Base-by-base conservation (phyloP, 148 eudicot genomes). In the Hydrangea macrophylla region DNA sequence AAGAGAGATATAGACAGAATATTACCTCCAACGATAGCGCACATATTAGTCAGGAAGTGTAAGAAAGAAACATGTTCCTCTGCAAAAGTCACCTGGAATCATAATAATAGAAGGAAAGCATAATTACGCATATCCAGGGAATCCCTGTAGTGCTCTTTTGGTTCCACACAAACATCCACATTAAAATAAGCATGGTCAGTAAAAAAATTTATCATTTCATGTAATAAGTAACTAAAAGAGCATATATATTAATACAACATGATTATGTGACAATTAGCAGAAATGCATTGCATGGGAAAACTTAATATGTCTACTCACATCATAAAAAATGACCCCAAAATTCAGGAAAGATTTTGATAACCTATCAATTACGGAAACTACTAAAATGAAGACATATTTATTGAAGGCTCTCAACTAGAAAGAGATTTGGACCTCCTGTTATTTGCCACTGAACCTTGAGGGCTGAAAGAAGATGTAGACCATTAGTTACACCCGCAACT, bases 11-110 rank as follows among this genome's bases (percentile, higher is more conserved):
- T 48, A 27, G 61, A 33, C 40, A 54, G 58, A 25, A 30, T 23
- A 25, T 71, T 78, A 89, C 95, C 95, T 82, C 95, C 95, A 67
- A 89, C 82, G 62, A 91, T 91, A 12, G 99, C 99, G 71, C 99
- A 94, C 55, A 91, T 90, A 69, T 79, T 89, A 42, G 99, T 94
- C 67, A 94, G 62, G 77, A 94, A 91, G 88, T 94, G 99, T 68
- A 94, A 69, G 82, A 94, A 94, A 51, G 99, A 84, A 42, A 84
- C 79, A 42, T 87, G 86, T 55, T 75, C 79, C 83, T 88, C 99
- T 13, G 83, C 76, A 86, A 83, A 89, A 45, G 89, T 94, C 74
- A 94, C 96, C 96, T 89, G 82, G 35, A 76, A 32, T 58, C 3
- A 40, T 27, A 65, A 72, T n/a, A n/a, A n/a, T n/a, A n/a, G n/a